Percentiles rank a stretch among this genome's conserved stretches.
phyloP scores from a whole-genome alignment of 2,329 filamentous ascomycete genomes.

The Thyridium curvatum region DNA sequence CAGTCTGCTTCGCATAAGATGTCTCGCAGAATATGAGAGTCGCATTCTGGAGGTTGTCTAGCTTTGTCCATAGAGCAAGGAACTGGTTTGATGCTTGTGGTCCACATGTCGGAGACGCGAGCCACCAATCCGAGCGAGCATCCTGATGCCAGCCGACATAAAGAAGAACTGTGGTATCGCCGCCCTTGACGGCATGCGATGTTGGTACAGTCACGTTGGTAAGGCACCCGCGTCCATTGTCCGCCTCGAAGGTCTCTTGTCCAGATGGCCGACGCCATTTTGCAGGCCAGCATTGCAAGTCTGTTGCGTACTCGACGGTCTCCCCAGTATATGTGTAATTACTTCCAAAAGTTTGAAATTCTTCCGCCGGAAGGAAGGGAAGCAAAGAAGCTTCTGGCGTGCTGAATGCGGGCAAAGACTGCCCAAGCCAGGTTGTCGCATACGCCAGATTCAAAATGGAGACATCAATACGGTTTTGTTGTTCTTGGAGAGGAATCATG shows the following conservation, averaged over 20 bases:
- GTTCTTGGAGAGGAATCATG: conserved; percentile 13
- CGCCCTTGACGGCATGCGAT: conserved; percentile 1
- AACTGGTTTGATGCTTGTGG: conserved; percentile 28
- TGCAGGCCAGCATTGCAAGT: conserved; percentile 30
- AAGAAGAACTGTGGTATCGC: conserved; percentile 18
- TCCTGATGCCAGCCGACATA: conserved; percentile 37
- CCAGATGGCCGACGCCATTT: background rate
- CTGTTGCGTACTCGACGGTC: conserved; percentile 25
- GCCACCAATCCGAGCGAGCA: conserved; percentile 19
- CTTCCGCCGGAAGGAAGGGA: conserved; percentile 27
- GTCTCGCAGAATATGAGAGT: conserved; percentile 36
- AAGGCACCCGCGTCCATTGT: conserved; percentile 31
- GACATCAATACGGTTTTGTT: conserved; percentile 17
- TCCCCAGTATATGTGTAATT: conserved; percentile 18
- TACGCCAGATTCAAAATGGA: conserved; percentile 37
- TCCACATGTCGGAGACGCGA: conserved; percentile 25
- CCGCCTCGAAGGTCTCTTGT: conserved; percentile 16
- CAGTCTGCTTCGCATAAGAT: conserved; percentile 37
- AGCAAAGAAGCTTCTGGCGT: conserved; percentile 31
- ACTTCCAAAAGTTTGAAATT: background rate
- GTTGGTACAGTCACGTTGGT: conserved; percentile 10
- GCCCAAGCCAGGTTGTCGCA: conserved; percentile 37
- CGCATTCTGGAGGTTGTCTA: conserved; percentile 7
- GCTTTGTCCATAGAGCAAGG: conserved; percentile 15
- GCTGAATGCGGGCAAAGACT: conserved; percentile 36